These are phyloP conservation scores for Suillus luteus DNA, from an alignment of 768 basidiomycete genomes.

Conservation along the genomic window DNA sequence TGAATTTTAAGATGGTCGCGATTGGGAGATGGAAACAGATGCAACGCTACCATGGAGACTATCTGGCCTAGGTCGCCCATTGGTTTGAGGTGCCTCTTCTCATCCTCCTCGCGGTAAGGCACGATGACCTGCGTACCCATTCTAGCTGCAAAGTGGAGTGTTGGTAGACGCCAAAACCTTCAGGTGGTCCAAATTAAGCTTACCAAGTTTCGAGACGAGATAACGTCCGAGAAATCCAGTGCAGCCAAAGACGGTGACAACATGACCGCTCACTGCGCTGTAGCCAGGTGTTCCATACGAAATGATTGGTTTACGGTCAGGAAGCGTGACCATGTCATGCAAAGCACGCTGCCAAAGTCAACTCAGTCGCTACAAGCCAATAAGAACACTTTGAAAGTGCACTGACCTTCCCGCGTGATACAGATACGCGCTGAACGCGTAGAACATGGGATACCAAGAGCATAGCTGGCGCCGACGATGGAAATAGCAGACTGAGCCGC, in stretches of 20 bases:
- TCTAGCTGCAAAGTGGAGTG: constrained; percentile 56
- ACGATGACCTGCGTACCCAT: constrained; percentile 91
- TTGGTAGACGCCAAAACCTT: constrained; percentile 14
- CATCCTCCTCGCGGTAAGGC: constrained; percentile 94
- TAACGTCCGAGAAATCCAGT: constrained; percentile 96
- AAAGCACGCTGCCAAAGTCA: constrained; percentile 57
- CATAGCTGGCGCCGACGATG: constrained; percentile 32
- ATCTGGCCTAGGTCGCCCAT: constrained; percentile 98
- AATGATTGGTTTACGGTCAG: constrained; percentile 64
- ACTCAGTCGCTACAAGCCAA: constrained; percentile 9
- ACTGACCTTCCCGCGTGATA: constrained; percentile 48
- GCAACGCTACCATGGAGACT: constrained; percentile 76
- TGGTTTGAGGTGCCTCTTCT: constrained; percentile 84
- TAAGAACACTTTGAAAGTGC: background rate
- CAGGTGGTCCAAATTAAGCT: constrained; percentile 25
- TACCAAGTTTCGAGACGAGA: constrained; percentile 91
- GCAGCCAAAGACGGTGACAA: constrained; percentile 95
- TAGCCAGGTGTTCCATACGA: constrained; percentile 80
- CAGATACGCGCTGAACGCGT: constrained; percentile 55
- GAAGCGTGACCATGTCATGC: constrained; percentile 69
- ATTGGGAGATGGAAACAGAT: background rate
- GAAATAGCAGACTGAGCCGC: constrained; percentile 7
- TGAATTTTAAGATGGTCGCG: constrained; percentile 10
- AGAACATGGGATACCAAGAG: constrained; percentile 47
- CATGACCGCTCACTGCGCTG: constrained; percentile 86